Base-by-base conservation (phyloP, 2,329 filamentous ascomycete species). In the Botrytis fragariae region DNA sequence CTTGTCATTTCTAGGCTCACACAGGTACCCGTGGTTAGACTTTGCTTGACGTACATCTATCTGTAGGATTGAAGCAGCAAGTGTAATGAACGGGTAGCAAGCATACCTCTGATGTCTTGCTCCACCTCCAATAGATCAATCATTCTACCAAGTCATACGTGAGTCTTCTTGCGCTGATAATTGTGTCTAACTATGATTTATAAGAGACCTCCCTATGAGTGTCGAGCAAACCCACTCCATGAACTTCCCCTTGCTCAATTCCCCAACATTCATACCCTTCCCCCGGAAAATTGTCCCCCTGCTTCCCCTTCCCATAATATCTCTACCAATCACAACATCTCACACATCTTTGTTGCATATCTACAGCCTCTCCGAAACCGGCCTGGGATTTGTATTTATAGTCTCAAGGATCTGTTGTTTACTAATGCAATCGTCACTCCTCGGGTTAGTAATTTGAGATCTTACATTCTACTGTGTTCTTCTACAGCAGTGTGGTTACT, bases 191-290 rank as follows among this genome's bases (percentile, higher is more conserved):
- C 12, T 42, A n/a, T 20, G 5, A 18, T 16, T 1, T 29, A 12
- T 4, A n/a, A 7, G 0, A 42, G 8, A 4, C 37, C 6, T 1
- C 12, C 8, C 10, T 1, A 62, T 10, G 6, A 29, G 5, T 29
- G 2, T 8, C 16, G 6, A 42, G 25, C 25, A 42, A 16, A 16
- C 6, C 3, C 14, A 8, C n/a, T 18, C 51, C 51, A 29, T 54
- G 3, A 54, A 4, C 14, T 54, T 14, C n/a, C 5, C 12, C n/a
- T 18, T 9, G 25, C n/a, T 29, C 14, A 18, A 29, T 29, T 16
- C n/a, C 51, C 51, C 51, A n/a, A 16, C n/a, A 29, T 29, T n/a
- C 6, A 8, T 18, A 20, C 20, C 7, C 10, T 4, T 10, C 45
- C 25, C 48, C 48, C 45, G 10, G 22, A 14, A 48, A 25, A 16